These are phyloP conservation scores for Piper longum DNA, from an alignment of 164 flowering plant genomes.

Conservation along the genomic window DNA sequence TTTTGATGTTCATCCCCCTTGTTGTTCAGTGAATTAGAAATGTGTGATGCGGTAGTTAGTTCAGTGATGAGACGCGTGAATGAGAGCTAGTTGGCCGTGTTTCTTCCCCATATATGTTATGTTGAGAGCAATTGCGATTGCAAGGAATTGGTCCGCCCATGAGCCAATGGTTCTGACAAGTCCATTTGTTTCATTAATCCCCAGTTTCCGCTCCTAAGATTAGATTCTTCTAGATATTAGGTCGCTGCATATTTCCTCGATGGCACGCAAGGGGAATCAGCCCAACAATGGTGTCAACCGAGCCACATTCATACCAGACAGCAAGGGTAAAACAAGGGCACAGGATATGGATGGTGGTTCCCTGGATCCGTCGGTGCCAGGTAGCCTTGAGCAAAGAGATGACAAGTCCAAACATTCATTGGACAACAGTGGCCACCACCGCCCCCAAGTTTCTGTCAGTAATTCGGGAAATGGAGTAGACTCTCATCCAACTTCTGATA, in stretches of 20 bases:
- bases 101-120: no score
- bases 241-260: conserved; percentile 6
- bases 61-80: no score
- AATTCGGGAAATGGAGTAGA: conserved; percentile 15
- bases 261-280: conserved; percentile 64
- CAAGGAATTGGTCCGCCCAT: no score
- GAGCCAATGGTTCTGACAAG: no score
- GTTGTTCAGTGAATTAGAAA: no score
- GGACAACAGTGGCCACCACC: not conserved
- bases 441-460: conserved; percentile 2
- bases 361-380: not conserved
- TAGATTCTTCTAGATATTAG: no score
- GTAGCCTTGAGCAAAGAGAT: conserved; percentile 14
- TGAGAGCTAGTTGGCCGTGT: no score
- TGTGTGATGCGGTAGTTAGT: no score
- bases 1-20: no score
- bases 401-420: no score
- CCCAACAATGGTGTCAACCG: conserved; percentile 44
- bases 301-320: conserved; percentile 18
- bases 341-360: not conserved
- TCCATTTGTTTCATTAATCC: no score
- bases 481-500: conserved; percentile 10
- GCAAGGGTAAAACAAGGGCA: conserved; percentile 16
- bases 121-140: no score
- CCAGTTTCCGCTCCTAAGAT: not conserved